Evolutionary conservation across 129 eudicot genomes (phyloP).

Genomic region (Cynara cardunculus): DNA sequence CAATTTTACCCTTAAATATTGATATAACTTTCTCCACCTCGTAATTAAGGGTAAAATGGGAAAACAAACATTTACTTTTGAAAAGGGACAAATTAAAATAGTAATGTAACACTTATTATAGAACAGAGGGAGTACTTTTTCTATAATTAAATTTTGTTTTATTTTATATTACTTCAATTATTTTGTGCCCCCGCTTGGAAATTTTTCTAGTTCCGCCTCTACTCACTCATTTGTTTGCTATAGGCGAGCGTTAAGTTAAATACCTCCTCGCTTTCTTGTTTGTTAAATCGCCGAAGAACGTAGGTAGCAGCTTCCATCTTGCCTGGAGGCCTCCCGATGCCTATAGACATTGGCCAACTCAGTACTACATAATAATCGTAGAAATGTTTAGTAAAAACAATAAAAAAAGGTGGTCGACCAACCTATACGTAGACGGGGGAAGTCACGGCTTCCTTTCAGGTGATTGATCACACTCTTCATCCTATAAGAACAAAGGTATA

Average conservation of each 20-base stretch:
- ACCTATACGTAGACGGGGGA: conserved; percentile 96
- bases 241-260: not conserved
- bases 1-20: too few species aligned
- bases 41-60: too few species aligned
- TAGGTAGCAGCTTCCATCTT: conserved; percentile 76
- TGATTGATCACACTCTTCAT: conserved; percentile 89
- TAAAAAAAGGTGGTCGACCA: not conserved
- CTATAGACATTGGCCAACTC: conserved; percentile 26
- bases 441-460: conserved; percentile 82
- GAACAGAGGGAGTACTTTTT: too few species aligned
- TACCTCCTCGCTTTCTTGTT: conserved; percentile 88
- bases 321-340: conserved; percentile 98
- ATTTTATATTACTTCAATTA: too few species aligned
- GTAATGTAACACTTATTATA: too few species aligned
- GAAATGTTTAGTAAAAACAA: not conserved
- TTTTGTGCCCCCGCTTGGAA: not conserved
- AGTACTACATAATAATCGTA: not conserved
- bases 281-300: conserved; percentile 76
- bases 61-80: too few species aligned
- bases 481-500: conserved; percentile 38
- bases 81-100: too few species aligned
- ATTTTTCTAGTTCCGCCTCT: not conserved
- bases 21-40: too few species aligned
- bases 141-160: not conserved
- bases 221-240: not conserved